A percentile compares a stretch with the other conserved stretches of the same genome.
Conservation (phyloP, 2,329 filamentous ascomycete species). For the Talaromyces sp. region DNA sequence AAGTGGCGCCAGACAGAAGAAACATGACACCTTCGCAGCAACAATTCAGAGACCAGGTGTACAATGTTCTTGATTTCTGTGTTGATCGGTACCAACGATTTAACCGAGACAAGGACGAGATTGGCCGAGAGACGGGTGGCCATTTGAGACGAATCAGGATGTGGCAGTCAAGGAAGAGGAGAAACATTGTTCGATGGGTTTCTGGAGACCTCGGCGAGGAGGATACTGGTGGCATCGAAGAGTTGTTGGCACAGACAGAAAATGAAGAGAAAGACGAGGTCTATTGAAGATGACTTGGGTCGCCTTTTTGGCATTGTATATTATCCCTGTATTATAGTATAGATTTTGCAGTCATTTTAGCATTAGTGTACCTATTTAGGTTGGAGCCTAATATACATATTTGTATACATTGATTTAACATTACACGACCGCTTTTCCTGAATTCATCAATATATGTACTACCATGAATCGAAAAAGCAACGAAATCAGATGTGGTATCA, state of each 20-base stretch:
- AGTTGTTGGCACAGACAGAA: conserved; percentile 6
- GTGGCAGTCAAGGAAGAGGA: conserved; percentile 11
- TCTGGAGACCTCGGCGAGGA: neutral
- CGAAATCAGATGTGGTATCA: neutral
- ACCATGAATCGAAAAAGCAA: neutral
- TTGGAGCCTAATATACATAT: neutral
- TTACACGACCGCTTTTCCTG: neutral
- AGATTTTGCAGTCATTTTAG: neutral
- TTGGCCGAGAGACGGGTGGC: conserved; percentile 35
- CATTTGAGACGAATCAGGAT: conserved; percentile 20
- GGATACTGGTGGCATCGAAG: neutral
- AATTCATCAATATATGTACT: neutral
- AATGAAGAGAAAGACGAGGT: neutral
- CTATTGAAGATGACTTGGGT: neutral
- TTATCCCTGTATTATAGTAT: neutral
- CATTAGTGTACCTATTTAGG: neutral
- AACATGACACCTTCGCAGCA: neutral
- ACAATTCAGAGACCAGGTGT: neutral
- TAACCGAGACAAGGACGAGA: conserved; percentile 28
- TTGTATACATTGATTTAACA: neutral
- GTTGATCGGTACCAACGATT: conserved; percentile 30
- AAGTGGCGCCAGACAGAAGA: conserved; percentile 6
- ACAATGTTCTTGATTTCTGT: conserved; percentile 33
- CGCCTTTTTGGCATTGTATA: neutral
- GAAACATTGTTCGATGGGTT: conserved; percentile 11